Percentiles rank a stretch among this genome's conserved stretches.
These are phyloP conservation scores for Cyclanthera cordifolia DNA, from an alignment of 306 rosid genomes.

Conservation along the genomic window DNA sequence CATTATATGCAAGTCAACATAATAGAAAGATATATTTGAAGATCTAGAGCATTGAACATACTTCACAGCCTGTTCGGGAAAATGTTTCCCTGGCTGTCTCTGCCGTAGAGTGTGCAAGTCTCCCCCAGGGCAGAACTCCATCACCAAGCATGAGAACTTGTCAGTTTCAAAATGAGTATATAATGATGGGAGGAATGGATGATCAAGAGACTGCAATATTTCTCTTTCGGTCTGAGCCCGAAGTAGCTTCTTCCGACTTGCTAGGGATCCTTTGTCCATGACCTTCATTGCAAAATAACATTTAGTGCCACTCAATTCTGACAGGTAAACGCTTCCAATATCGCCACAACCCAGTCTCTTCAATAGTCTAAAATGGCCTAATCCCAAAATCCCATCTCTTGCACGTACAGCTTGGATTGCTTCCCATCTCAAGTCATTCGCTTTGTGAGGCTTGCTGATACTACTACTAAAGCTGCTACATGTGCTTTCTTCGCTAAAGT, in stretches of 20 bases:
- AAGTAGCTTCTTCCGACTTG: slow-evolving; percentile 87
- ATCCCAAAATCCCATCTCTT: slow-evolving; percentile 74
- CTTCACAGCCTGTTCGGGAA: slow-evolving; percentile 98
- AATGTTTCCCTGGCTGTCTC: slow-evolving; percentile 95
- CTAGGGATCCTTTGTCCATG: slow-evolving; percentile 96
- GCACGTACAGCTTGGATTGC: slow-evolving; percentile 81
- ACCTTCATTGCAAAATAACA: slow-evolving; percentile 97
- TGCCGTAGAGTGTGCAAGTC: slow-evolving; percentile 93
- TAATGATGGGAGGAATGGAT: slow-evolving; percentile 91
- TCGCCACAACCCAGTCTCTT: slow-evolving; percentile 98
- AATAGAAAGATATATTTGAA: neutral
- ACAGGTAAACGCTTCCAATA: slow-evolving; percentile 90
- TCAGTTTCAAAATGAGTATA: slow-evolving; percentile 94
- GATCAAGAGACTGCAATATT: slow-evolving; percentile 84
- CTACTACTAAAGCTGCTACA: slow-evolving; percentile 94
- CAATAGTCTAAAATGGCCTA: slow-evolving; percentile 76
- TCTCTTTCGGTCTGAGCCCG: slow-evolving; percentile 98
- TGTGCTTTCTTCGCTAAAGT: slow-evolving; percentile 85
- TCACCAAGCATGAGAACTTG: slow-evolving; percentile 93
- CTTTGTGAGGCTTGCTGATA: slow-evolving; percentile 87
- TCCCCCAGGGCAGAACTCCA: slow-evolving; percentile 99
- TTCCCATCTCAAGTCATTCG: slow-evolving; percentile 96
- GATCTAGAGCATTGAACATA: slow-evolving; percentile 30
- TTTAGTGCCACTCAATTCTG: slow-evolving; percentile 90
- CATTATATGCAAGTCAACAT: neutral